A percentile compares a stretch with the other conserved stretches of the same genome.
Conservation (phyloP, 306 rosid genomes). For the Quercus wislizeni region DNA sequence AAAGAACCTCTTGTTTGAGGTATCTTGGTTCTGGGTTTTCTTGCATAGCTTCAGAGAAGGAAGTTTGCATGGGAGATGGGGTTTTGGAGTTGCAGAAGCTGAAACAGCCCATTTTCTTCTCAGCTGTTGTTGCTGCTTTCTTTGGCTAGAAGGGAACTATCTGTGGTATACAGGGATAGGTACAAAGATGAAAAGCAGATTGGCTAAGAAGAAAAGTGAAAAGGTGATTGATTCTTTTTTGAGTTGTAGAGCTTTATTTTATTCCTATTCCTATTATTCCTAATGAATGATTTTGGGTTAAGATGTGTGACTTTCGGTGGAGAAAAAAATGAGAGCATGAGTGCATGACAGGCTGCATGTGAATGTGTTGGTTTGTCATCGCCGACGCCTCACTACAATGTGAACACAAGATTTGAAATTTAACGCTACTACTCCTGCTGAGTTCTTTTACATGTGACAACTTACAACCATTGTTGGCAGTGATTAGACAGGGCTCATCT, state of each 20-base stretch:
- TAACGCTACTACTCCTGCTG: too few species aligned
- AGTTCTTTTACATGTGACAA: too few species aligned
- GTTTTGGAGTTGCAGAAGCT: conserved; percentile 44
- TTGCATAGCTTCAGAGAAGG: conserved; percentile 1
- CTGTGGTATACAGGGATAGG: conserved; percentile 10
- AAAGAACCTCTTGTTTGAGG: conserved; percentile 48
- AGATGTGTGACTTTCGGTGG: conserved; percentile 58
- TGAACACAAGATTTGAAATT: conserved; percentile 14
- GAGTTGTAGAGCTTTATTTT: conserved; percentile 48
- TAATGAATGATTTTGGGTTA: conserved; percentile 8
- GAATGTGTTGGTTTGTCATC: conserved; percentile 14
- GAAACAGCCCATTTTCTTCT: conserved; percentile 56
- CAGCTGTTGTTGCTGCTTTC: conserved; percentile 8
- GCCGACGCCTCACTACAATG: conserved; percentile 12
- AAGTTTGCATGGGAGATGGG: conserved; percentile 23
- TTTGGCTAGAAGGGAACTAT: conserved; percentile 15
- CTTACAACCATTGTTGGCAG: too few species aligned
- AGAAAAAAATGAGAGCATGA: conserved; percentile 18
- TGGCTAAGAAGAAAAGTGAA: conserved; percentile 7
- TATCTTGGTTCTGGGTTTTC: conserved; percentile 24
- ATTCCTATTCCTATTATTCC: conserved; percentile 15
- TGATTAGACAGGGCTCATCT: too few species aligned
- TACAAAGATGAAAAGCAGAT: background rate
- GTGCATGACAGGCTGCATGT: conserved; percentile 18
- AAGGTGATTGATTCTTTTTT: conserved; percentile 27